Percentiles rank a stretch among this genome's conserved stretches.
These are phyloP conservation scores for Silene conica DNA, from an alignment of 148 eudicot species.

Conservation along the genomic window DNA sequence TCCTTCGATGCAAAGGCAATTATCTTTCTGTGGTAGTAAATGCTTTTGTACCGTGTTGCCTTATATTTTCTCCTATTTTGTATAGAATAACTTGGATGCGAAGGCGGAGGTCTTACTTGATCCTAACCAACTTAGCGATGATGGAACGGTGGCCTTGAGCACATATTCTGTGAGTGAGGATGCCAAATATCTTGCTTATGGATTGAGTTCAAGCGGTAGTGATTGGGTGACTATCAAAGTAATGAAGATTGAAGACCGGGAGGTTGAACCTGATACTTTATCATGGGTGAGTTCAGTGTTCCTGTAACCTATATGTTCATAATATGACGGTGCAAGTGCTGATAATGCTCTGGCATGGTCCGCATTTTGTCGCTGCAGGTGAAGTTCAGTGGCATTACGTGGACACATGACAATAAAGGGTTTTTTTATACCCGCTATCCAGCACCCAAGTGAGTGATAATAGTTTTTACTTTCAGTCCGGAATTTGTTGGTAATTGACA, in stretches of 20 bases:
- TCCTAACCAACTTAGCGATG: slow-evolving; percentile 83
- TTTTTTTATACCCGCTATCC: slow-evolving; percentile 89
- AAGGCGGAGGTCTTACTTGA: slow-evolving; percentile 83
- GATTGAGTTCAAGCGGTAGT: slow-evolving; percentile 87
- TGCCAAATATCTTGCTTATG: slow-evolving; percentile 83
- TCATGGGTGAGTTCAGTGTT: slow-evolving; percentile 58
- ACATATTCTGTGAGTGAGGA: slow-evolving; percentile 65
- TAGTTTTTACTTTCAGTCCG: neutral
- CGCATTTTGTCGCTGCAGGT: slow-evolving; percentile 48
- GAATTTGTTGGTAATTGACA: neutral
- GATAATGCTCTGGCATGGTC: neutral
- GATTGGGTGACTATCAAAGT: slow-evolving; percentile 96
- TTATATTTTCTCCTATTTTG: neutral
- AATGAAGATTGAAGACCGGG: slow-evolving; percentile 61
- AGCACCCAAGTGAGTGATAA: slow-evolving; percentile 63
- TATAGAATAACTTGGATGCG: slow-evolving; percentile 81
- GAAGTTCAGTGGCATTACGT: slow-evolving; percentile 71
- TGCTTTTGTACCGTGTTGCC: neutral
- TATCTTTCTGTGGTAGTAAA: neutral
- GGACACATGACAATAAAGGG: slow-evolving; percentile 94
- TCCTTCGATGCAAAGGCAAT: neutral
- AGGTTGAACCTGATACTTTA: slow-evolving; percentile 60
- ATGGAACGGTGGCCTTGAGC: slow-evolving; percentile 84
- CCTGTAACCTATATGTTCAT: neutral
- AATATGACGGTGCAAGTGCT: neutral